phyloP scores from a whole-genome alignment of 2,329 filamentous ascomycete species.

The Apiospora sp. region DNA sequence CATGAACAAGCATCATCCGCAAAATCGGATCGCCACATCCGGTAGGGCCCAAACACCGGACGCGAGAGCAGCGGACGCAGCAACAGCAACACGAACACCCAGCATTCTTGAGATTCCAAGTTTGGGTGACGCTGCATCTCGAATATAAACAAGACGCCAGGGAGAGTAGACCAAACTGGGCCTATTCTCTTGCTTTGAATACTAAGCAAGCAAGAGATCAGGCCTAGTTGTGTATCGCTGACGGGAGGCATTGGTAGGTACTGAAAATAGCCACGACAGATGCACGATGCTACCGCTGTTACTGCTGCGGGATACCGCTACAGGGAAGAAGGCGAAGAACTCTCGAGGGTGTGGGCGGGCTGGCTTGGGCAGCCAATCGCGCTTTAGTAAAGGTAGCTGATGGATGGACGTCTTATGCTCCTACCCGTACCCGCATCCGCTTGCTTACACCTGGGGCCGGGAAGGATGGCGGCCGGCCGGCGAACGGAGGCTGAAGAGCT shows the following conservation, averaged over 20 bases:
- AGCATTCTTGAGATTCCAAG: not conserved
- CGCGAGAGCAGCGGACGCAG: not conserved
- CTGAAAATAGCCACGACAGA: not conserved
- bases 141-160: not conserved
- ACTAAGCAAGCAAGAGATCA: not conserved
- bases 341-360: not conserved
- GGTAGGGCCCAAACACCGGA: not conserved
- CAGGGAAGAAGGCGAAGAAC: not conserved
- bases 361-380: not conserved
- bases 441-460: not conserved
- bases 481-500: not conserved
- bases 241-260: not conserved
- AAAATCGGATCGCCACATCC: not conserved
- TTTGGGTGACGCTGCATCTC: not conserved
- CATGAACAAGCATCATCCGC: not conserved
- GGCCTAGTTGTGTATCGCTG: not conserved
- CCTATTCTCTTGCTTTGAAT: not conserved
- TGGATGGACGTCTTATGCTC: not conserved
- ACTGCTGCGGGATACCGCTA: not conserved
- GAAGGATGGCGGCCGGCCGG: not conserved
- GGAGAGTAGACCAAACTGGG: not conserved
- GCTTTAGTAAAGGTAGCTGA: not conserved
- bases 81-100: not conserved
- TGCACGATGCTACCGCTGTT: not conserved
- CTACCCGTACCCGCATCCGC: slow-evolving; percentile 5